phyloP scores from a whole-genome alignment of 306 rosid species.

The Trichosanthes cucumerina region DNA sequence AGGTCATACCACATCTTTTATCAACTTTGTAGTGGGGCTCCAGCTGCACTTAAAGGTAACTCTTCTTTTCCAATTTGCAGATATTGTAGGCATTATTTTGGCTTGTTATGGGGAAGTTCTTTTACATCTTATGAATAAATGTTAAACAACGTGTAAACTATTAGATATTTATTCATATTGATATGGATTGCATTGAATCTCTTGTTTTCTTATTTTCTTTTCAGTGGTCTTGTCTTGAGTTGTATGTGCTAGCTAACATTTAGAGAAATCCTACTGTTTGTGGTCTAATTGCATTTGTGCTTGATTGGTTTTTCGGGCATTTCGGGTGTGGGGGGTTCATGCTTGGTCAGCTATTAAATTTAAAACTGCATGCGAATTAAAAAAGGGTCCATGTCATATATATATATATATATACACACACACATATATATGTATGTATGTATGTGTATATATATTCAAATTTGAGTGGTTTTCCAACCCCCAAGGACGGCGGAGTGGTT shows the following conservation, averaged over 20 bases:
- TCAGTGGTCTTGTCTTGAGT: not conserved
- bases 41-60: constrained; percentile 63
- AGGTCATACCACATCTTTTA: constrained; percentile 98
- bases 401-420: no score
- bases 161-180: not conserved
- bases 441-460: no score
- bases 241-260: not conserved
- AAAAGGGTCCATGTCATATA: no score
- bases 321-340: no score
- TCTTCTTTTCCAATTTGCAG: not conserved
- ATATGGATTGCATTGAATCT: not conserved
- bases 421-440: no score
- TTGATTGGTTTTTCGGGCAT: not conserved
- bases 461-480: not conserved
- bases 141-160: no score
- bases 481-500: not conserved
- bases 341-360: not conserved
- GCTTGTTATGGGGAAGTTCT: not conserved
- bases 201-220: not conserved
- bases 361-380: no score
- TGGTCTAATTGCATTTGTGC: not conserved
- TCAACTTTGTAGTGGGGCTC: constrained; percentile 97
- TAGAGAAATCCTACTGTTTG: not conserved
- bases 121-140: not conserved
- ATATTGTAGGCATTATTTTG: not conserved